A percentile compares a stretch with the other conserved stretches of the same genome.
Evolutionary conservation across 768 basidiomycete genomes (phyloP).

Genomic region (Tulasnella sp.): DNA sequence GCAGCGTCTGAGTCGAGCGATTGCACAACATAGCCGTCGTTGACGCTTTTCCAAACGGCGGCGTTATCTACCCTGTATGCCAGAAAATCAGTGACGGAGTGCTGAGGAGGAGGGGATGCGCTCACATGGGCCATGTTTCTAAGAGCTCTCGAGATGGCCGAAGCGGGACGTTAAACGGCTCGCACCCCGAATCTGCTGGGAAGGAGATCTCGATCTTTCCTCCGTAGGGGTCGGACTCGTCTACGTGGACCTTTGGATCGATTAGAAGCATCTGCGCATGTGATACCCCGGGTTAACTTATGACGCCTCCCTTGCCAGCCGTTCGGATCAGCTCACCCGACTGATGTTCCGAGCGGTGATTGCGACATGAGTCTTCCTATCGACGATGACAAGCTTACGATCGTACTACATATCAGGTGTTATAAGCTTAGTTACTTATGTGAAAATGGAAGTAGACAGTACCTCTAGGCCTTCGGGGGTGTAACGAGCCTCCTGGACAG

Average conservation of each 20-base stretch:
- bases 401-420: constrained; percentile 49
- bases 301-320: constrained; percentile 45
- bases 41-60: constrained; percentile 45
- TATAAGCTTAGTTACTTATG: not conserved
- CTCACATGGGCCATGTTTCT: constrained; percentile 56
- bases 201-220: constrained; percentile 55
- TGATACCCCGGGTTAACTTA: constrained; percentile 38
- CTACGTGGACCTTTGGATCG: constrained; percentile 49
- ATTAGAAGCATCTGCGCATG: constrained; percentile 65
- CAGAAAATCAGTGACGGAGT: not conserved
- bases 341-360: constrained; percentile 64
- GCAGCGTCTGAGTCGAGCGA: constrained; percentile 32
- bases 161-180: constrained; percentile 57
- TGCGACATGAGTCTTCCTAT: constrained; percentile 48
- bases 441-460: constrained; percentile 27
- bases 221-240: constrained; percentile 44
- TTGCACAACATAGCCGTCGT: constrained; percentile 67
- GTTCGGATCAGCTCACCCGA: constrained; percentile 44
- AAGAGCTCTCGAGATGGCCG: constrained; percentile 50
- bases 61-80: constrained; percentile 50
- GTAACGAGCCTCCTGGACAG: constrained; percentile 53
- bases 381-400: constrained; percentile 65
- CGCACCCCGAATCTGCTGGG: constrained; percentile 55
- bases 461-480: constrained; percentile 66
- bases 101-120: constrained; percentile 4